A percentile compares a stretch with the other conserved stretches of the same genome.
Conservation (phyloP, 345 rosid species). For the Draba incana region DNA sequence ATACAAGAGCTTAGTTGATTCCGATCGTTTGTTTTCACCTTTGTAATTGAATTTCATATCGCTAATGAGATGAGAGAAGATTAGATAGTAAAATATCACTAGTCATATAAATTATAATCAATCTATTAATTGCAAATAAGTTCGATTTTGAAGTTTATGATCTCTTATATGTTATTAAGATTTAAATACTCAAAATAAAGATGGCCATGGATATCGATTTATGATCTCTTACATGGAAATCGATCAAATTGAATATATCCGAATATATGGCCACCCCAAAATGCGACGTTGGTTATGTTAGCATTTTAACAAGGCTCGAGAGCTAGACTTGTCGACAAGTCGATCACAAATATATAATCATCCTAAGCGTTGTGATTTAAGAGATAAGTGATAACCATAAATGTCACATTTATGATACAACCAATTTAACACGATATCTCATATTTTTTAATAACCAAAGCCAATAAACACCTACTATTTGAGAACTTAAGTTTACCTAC, state of each 20-base stretch:
- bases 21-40: too few species aligned
- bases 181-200: too few species aligned
- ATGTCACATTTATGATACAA: background rate
- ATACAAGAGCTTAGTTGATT: too few species aligned
- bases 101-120: background rate
- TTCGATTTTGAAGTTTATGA: background rate
- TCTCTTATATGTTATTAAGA: too few species aligned
- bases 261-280: background rate
- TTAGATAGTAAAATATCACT: background rate
- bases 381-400: background rate
- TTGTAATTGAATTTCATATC: too few species aligned
- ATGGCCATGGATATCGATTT: background rate
- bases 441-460: background rate
- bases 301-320: background rate
- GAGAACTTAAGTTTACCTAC: too few species aligned
- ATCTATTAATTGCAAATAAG: background rate
- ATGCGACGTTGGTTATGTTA: background rate
- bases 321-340: conserved; percentile 12
- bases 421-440: background rate
- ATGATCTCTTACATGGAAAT: background rate
- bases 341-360: conserved; percentile 11
- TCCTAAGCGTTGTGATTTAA: conserved; percentile 6
- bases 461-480: too few species aligned
- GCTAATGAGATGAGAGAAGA: too few species aligned
- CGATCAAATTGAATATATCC: background rate